Conservation (phyloP, 805 yeast species). For the Cyberlindnera sargentensis region DNA sequence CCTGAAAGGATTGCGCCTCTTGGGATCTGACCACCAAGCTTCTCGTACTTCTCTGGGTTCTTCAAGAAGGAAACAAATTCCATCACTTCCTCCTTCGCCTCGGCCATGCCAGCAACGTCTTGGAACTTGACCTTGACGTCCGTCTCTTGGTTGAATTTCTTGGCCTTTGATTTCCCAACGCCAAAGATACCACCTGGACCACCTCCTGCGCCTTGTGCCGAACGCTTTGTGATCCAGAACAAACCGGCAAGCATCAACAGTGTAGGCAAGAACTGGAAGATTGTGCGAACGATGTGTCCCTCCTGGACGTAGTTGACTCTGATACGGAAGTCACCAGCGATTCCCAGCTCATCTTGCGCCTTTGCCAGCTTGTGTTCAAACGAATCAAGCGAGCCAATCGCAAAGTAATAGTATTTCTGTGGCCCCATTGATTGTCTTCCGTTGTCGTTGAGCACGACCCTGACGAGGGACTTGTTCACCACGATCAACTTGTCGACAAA, state of each 20-base stretch:
- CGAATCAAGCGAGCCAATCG: constrained; percentile 82
- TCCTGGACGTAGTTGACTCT: constrained; percentile 79
- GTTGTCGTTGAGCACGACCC: constrained; percentile 57
- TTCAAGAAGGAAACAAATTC: constrained; percentile 93
- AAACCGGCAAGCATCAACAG: constrained; percentile 81
- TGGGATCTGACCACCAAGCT: constrained; percentile 94
- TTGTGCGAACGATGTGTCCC: constrained; percentile 54
- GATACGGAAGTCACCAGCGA: constrained; percentile 55
- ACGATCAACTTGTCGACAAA: constrained; percentile 68
- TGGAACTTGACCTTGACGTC: constrained; percentile 83
- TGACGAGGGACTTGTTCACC: constrained; percentile 69
- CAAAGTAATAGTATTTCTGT: constrained; percentile 48
- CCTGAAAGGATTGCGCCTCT: constrained; percentile 97
- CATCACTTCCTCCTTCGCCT: constrained; percentile 96
- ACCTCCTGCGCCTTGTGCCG: constrained; percentile 37
- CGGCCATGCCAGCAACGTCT: constrained; percentile 97
- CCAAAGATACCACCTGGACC: constrained; percentile 76
- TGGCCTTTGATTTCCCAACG: constrained; percentile 88
- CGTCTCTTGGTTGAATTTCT: constrained; percentile 83
- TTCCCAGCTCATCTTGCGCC: constrained; percentile 64
- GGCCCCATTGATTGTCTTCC: constrained; percentile 43
- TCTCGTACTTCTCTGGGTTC: constrained; percentile 84
- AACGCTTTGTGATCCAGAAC: constrained; percentile 69
- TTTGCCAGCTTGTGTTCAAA: constrained; percentile 75
- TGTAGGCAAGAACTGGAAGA: constrained; percentile 84